phyloP scores from a whole-genome alignment of 345 rosid genomes.

The Geranium brycei region DNA sequence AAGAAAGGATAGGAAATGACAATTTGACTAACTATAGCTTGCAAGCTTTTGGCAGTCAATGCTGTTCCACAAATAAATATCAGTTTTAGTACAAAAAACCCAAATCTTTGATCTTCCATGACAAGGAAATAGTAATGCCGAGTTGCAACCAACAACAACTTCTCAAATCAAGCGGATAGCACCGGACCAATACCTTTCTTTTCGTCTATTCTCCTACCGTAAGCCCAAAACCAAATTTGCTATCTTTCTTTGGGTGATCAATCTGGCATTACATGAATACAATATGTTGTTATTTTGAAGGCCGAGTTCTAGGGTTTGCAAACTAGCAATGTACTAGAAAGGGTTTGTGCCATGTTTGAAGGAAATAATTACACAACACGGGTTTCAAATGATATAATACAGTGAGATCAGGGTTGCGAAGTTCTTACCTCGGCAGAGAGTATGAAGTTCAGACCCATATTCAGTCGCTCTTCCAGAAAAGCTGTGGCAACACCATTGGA shows the following conservation, averaged over 20 bases:
- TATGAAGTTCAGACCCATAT: constrained; percentile 73
- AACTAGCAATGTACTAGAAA: neutral
- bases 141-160: too few species aligned
- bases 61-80: too few species aligned
- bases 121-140: too few species aligned
- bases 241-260: constrained; percentile 87
- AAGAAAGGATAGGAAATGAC: too few species aligned
- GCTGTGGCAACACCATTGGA: constrained; percentile 76
- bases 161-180: too few species aligned
- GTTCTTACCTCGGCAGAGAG: constrained; percentile 81
- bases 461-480: constrained; percentile 80
- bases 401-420: neutral
- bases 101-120: too few species aligned
- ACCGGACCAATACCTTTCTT: too few species aligned
- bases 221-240: constrained; percentile 88
- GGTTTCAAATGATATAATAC: neutral
- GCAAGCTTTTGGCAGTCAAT: too few species aligned
- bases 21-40: too few species aligned
- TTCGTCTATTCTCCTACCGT: constrained; percentile 47
- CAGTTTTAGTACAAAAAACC: too few species aligned
- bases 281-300: neutral
- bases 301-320: neutral
- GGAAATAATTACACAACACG: neutral
- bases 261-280: constrained; percentile 33
- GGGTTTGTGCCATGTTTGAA: too few species aligned